phyloP scores from a whole-genome alignment of 305 asterid genomes.

The Andrographis paniculata region DNA sequence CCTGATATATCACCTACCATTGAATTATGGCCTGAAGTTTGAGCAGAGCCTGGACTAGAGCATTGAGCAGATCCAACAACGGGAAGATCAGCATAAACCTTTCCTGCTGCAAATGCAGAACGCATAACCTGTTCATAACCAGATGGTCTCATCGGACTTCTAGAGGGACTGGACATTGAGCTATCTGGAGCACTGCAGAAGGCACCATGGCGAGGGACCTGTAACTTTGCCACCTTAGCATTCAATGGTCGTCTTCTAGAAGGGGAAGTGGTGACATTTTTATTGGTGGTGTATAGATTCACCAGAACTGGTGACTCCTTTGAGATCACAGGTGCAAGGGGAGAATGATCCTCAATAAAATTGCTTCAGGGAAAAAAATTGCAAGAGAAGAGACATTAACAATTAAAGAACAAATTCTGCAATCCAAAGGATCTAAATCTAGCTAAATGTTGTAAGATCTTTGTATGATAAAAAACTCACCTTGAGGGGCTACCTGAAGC shows the following conservation, averaged over 20 bases:
- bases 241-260: conserved; percentile 36
- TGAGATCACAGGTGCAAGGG: conserved; percentile 29
- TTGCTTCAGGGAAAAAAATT: conserved; percentile 20
- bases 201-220: conserved; percentile 44
- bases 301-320: conserved; percentile 32
- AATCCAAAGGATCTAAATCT: background rate
- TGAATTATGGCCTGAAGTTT: conserved; percentile 61
- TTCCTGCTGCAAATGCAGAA: conserved; percentile 43
- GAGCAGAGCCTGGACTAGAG: conserved; percentile 66
- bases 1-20: conserved; percentile 59
- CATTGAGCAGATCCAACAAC: conserved; percentile 51
- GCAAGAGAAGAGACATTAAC: too few relatives aligned
- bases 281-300: conserved; percentile 39
- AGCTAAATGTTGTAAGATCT: conserved; percentile 7
- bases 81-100: conserved; percentile 38
- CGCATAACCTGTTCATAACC: conserved; percentile 35
- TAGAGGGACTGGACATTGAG: conserved; percentile 73
- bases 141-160: conserved; percentile 61
- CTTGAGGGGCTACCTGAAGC: conserved; percentile 56
- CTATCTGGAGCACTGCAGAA: conserved; percentile 58
- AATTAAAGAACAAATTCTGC: conserved; percentile 26
- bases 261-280: too few relatives aligned
- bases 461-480: conserved; percentile 28
- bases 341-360: conserved; percentile 32
- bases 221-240: conserved; percentile 39